A percentile compares a stretch with the other conserved stretches of the same genome.
Conservation (phyloP, 1,284 basidiomycete species). For the Amanita bisporigera region DNA sequence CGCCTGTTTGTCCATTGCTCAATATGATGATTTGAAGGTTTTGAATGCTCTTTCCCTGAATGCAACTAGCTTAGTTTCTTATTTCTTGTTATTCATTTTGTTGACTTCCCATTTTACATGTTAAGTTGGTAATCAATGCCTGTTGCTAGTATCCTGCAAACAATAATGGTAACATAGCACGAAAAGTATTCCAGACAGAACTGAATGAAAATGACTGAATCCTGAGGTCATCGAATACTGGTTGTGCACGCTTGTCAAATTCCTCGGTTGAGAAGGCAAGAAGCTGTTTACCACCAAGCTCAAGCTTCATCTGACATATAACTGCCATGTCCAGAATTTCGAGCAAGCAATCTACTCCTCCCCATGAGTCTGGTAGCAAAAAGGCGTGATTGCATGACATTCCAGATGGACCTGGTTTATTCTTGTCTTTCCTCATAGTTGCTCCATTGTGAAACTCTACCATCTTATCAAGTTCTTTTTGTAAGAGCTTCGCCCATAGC, state of each 20-base stretch:
- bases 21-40: not conserved
- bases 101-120: too few species aligned
- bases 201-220: conserved; percentile 9
- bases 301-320: conserved; percentile 28
- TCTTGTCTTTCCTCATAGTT: too few species aligned
- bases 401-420: too few species aligned
- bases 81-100: too few species aligned
- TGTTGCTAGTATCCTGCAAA: conserved; percentile 12
- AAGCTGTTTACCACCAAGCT: conserved; percentile 18
- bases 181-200: conserved; percentile 25
- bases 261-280: conserved; percentile 6
- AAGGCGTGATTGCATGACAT: too few species aligned
- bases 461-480: too few species aligned
- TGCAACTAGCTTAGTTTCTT: not conserved
- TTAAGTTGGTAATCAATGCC: too few species aligned
- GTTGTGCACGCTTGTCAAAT: conserved; percentile 18
- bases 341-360: too few species aligned
- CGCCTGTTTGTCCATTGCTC: not conserved
- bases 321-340: too few species aligned
- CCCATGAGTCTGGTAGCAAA: too few species aligned
- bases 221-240: conserved; percentile 18
- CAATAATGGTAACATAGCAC: conserved; percentile 17
- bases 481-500: too few species aligned
- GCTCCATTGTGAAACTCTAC: too few species aligned
- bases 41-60: not conserved